Percentiles rank a stretch among this genome's conserved stretches.
These are phyloP conservation scores for Botrytis medusae DNA, from an alignment of 2,329 filamentous ascomycete species.

Conservation along the genomic window DNA sequence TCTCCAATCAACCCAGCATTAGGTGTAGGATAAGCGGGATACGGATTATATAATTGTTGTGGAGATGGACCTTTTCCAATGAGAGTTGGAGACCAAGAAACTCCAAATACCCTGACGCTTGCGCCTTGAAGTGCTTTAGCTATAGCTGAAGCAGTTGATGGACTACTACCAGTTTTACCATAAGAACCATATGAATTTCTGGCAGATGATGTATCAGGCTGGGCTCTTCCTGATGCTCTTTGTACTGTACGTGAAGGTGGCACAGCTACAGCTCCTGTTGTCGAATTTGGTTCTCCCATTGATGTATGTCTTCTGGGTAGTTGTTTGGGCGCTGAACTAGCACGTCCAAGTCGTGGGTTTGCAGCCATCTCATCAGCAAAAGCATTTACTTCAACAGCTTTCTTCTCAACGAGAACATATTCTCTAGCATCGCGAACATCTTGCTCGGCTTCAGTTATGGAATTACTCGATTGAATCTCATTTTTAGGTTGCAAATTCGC, in stretches of 20 bases:
- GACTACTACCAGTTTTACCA: constrained; percentile 48
- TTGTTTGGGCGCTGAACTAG: constrained; percentile 48
- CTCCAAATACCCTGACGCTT: constrained; percentile 71
- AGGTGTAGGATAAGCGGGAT: constrained; percentile 78
- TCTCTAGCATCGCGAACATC: constrained; percentile 88
- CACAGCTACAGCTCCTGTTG: constrained; percentile 66
- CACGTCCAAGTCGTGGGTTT: constrained; percentile 54
- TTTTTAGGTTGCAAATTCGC: constrained; percentile 30
- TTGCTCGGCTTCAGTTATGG: constrained; percentile 54
- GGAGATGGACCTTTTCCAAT: constrained; percentile 66
- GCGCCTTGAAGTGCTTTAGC: constrained; percentile 95
- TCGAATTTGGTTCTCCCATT: constrained; percentile 68
- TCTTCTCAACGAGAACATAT: constrained; percentile 94
- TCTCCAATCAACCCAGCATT: constrained; percentile 65
- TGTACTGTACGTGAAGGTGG: constrained; percentile 72
- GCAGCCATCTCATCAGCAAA: constrained; percentile 93
- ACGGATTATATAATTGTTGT: constrained; percentile 74
- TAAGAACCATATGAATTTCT: constrained; percentile 74
- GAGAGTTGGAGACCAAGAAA: constrained; percentile 65
- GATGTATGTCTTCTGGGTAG: constrained; percentile 73
- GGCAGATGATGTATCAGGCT: constrained; percentile 58
- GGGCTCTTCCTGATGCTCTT: constrained; percentile 64
- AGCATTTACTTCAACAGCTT: constrained; percentile 93
- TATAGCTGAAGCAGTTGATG: constrained; percentile 84
- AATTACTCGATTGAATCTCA: constrained; percentile 46